These are phyloP conservation scores for Akanthomyces lecanii DNA, from an alignment of 2,329 filamentous ascomycete species.

Conservation along the genomic window DNA sequence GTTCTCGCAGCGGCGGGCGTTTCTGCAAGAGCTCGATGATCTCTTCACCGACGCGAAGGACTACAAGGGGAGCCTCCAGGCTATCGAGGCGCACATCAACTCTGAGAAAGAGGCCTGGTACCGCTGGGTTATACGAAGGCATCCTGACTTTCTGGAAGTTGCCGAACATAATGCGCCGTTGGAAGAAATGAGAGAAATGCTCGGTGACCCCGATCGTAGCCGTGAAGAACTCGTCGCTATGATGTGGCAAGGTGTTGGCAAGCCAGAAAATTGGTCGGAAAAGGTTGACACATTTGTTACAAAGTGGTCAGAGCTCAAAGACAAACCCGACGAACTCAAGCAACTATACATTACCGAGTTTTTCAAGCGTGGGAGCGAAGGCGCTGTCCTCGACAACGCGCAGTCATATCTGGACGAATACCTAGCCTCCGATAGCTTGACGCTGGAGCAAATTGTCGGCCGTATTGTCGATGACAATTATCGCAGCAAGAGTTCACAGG, in stretches of 20 bases:
- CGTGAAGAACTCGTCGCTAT: constrained; percentile 34
- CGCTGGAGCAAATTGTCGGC: constrained; percentile 33
- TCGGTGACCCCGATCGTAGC: constrained; percentile 35
- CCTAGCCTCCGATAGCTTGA: constrained; percentile 24
- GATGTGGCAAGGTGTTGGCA: constrained; percentile 35
- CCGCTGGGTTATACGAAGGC: constrained; percentile 38
- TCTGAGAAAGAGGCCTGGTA: constrained; percentile 53
- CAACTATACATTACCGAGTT: constrained; percentile 39
- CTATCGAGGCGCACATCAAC: constrained; percentile 47
- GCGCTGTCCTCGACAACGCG: constrained; percentile 29
- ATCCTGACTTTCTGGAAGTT: constrained; percentile 35
- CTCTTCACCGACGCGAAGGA: constrained; percentile 46
- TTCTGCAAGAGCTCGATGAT: constrained; percentile 46
- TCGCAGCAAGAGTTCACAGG: constrained; percentile 28
- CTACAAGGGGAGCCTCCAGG: constrained; percentile 38
- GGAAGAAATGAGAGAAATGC: constrained; percentile 32
- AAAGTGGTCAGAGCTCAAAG: constrained; percentile 30
- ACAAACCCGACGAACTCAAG: constrained; percentile 30
- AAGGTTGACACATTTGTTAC: constrained; percentile 32
- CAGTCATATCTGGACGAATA: constrained; percentile 40
- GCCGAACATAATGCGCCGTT: constrained; percentile 27
- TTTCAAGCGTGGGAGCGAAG: constrained; percentile 36
- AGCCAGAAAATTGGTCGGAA: constrained; percentile 29
- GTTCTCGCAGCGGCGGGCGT: constrained; percentile 47
- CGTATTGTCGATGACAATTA: constrained; percentile 31